phyloP scores from a whole-genome alignment of 345 rosid species.

The Murraya koenigii region DNA sequence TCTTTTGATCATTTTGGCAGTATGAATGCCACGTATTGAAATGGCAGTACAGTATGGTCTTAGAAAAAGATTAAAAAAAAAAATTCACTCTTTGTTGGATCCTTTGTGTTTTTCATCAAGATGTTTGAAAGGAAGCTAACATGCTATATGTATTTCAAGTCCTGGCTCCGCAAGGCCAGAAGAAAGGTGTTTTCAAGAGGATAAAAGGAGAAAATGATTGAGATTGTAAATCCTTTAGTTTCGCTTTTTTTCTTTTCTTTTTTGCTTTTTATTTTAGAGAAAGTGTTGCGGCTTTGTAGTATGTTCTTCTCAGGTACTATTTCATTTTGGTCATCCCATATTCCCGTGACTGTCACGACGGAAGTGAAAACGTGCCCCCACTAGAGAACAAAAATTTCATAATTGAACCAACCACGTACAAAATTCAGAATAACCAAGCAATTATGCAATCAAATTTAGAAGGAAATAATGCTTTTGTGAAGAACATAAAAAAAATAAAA shows the following conservation, averaged over 20 bases:
- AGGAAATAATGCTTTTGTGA: neutral
- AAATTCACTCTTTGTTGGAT: neutral
- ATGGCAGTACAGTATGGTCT: neutral
- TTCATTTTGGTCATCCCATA: neutral
- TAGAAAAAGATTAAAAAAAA: neutral
- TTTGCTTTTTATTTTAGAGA: no score
- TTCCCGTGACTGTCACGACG: neutral
- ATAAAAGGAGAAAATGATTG: neutral
- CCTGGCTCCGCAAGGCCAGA: neutral
- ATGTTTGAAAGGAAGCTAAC: neutral
- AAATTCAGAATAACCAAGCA: neutral
- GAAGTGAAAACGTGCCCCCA: neutral
- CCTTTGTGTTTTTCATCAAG: neutral
- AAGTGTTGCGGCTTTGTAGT: no score
- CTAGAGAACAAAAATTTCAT: neutral
- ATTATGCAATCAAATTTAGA: neutral
- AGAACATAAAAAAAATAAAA: no score
- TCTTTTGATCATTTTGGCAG: conserved; percentile 15
- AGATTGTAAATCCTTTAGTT: no score
- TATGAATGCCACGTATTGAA: conserved; percentile 11
- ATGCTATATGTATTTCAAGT: neutral
- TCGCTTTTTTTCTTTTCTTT: no score
- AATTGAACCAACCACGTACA: neutral
- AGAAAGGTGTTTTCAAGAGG: neutral
- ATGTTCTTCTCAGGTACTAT: neutral